phyloP scores from a whole-genome alignment of 768 basidiomycete species.

The Pholiota molesta region DNA sequence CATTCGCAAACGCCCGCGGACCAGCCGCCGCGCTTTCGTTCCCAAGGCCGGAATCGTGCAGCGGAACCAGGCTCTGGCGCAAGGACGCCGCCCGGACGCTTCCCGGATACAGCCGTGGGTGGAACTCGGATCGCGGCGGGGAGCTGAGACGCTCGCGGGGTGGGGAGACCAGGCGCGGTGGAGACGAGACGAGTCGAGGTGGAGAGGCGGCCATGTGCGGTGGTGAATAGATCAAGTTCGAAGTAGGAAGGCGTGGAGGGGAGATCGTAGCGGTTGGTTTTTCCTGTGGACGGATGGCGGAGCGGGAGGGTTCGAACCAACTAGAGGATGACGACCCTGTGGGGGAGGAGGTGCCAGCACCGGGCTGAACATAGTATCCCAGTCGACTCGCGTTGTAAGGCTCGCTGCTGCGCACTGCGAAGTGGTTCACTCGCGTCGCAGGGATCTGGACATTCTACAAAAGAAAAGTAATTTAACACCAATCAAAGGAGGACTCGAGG shows the following conservation, averaged over 20 bases:
- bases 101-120: conserved; percentile 30
- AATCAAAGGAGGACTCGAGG: neutral
- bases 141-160: conserved; percentile 1
- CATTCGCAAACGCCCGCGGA: neutral
- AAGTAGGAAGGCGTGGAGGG: too few species aligned
- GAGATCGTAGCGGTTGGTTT: neutral
- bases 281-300: neutral
- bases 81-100: conserved; percentile 26
- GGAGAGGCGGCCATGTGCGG: neutral
- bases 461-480: neutral
- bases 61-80: conserved; percentile 2
- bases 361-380: neutral
- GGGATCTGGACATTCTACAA: conserved; percentile 24
- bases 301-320: neutral
- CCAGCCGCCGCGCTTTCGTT: neutral
- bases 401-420: neutral
- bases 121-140: conserved; percentile 20
- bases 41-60: conserved; percentile 8
- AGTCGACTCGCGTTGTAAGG: neutral
- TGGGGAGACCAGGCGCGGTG: neutral
- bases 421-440: neutral
- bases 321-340: neutral
- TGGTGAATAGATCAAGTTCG: too few species aligned
- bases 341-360: neutral
- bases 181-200: neutral